phyloP scores from a whole-genome alignment of 345 rosid species.

The Pelargonium nanum region DNA sequence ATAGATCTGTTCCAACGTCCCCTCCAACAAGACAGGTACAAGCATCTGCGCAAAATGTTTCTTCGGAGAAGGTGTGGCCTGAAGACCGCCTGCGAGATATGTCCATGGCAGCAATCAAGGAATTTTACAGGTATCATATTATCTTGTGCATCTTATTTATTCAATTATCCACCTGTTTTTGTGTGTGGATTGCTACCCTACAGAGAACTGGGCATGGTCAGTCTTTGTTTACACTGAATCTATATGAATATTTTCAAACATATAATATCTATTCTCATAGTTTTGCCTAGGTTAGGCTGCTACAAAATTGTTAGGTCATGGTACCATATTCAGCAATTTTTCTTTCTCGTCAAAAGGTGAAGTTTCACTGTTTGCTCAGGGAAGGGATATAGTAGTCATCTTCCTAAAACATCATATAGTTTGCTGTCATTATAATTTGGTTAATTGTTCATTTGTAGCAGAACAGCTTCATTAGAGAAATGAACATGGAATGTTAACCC shows the following conservation, averaged over 20 bases:
- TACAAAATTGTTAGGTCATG: no score
- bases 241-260: no score
- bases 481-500: not conserved
- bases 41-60: conserved; percentile 25
- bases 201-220: not conserved
- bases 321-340: no score
- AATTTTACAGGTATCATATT: conserved; percentile 70
- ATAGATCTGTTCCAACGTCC: conserved; percentile 40
- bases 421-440: no score
- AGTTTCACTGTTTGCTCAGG: no score
- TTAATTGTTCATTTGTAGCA: no score
- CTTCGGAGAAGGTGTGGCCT: conserved; percentile 39
- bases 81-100: conserved; percentile 47
- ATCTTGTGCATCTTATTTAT: not conserved
- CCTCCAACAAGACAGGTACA: conserved; percentile 34
- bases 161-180: not conserved
- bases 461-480: not conserved
- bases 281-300: not conserved
- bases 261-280: no score
- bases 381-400: not conserved
- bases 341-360: no score
- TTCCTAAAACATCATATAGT: no score
- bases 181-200: not conserved
- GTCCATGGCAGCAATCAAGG: conserved; percentile 77
- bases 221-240: no score